Base-by-base conservation (phyloP, 805 yeast species). In the Jamesozyma gamospora region DNA sequence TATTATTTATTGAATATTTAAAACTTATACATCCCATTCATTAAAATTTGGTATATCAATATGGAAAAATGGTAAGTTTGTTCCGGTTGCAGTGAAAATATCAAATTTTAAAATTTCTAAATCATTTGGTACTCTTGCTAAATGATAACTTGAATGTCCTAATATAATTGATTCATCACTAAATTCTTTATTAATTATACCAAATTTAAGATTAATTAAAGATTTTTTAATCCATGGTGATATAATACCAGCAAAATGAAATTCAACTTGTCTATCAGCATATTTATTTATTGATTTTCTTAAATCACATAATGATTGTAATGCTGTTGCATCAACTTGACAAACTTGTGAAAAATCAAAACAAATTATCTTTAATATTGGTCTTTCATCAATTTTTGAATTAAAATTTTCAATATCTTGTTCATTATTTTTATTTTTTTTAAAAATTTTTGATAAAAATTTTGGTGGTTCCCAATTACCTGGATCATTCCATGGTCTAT, bases 401-500 rank as follows among this genome's bases (percentile, higher is more conserved):
- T 16, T 13, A 11, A 14, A 25, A 21, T 15, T 14, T 14, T 46
- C 65, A 9, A 44, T 50, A 36, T 36, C 51, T 13, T 36, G 41
- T 32, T 54, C 46, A 41, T 52, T 32, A 44, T 50, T 27, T 53
- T 51, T 29, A 13, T 24, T 18, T 16, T 33, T 34, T n/a, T 21
- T 27, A 33, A 51, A 52, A 24, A 50, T 32, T 15, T 47, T 47
- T 28, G 44, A 45, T 6, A 51, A 19, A 16, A 58, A 54, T 2
- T 44, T 44, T 27, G 67, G 64, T 27, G 76, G 83, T 34, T 53
- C 50, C 59, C 57, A 59, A 35, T 54, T 51, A 46, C 94, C 94
- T 14, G 87, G 87, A 53, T 87, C 90, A 56, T 87, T 87, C 95
- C 96, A 88, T 15, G 95, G 88, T 47, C 87, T 72, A 41, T 80